These are phyloP conservation scores for Candida boleticola DNA, from an alignment of 805 yeast genomes.

Conservation along the genomic window DNA sequence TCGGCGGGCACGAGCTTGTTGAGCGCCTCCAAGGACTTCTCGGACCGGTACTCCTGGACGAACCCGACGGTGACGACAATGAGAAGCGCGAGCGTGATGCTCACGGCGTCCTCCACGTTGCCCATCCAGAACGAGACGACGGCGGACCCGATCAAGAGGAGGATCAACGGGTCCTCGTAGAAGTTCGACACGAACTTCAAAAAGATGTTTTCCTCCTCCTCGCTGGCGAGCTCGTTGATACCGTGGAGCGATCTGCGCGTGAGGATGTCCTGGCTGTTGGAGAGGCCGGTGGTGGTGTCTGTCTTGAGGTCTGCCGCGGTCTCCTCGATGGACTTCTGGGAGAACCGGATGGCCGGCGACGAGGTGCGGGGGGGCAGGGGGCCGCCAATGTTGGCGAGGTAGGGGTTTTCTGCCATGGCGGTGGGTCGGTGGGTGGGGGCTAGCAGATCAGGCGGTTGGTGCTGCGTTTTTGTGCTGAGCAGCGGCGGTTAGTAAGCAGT, in stretches of 20 bases:
- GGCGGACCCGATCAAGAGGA: slow-evolving; percentile 88
- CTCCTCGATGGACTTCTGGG: slow-evolving; percentile 63
- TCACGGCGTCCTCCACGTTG: slow-evolving; percentile 93
- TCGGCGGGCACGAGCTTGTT: slow-evolving; percentile 95
- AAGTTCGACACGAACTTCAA: slow-evolving; percentile 76
- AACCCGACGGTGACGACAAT: slow-evolving; percentile 97
- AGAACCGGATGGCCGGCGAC: slow-evolving; percentile 64
- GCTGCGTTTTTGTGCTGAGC: no score
- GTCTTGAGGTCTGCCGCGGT: slow-evolving; percentile 64
- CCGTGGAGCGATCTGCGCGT: slow-evolving; percentile 78
- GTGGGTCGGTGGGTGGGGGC: not conserved
- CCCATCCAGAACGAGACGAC: slow-evolving; percentile 86
- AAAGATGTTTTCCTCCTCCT: slow-evolving; percentile 74
- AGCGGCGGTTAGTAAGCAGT: no score
- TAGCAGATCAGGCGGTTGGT: no score
- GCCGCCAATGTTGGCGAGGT: slow-evolving; percentile 19
- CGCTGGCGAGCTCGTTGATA: slow-evolving; percentile 68
- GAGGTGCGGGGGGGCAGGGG: slow-evolving; percentile 19
- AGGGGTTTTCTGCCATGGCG: slow-evolving; percentile 42
- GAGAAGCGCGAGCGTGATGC: slow-evolving; percentile 85
- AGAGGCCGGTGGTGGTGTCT: slow-evolving; percentile 57
- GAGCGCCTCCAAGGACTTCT: slow-evolving; percentile 88
- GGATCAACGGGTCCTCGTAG: slow-evolving; percentile 86
- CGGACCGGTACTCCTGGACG: slow-evolving; percentile 95
- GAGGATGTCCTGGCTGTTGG: slow-evolving; percentile 65